Conservation (phyloP, 2,329 filamentous ascomycete genomes). For the Clonostachys rosea region DNA sequence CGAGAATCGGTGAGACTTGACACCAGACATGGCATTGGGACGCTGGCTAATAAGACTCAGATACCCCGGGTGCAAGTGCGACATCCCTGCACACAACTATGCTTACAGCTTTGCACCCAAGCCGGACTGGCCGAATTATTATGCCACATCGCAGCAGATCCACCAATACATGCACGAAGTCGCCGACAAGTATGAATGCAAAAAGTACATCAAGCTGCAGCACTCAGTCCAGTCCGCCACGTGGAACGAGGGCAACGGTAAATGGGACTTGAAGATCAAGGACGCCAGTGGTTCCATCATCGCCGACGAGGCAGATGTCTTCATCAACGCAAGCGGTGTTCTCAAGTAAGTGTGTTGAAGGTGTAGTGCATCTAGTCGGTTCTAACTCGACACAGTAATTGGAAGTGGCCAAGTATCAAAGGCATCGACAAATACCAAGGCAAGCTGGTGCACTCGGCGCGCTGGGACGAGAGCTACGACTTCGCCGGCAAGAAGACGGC, state of each 20-base stretch:
- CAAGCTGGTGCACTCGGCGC: constrained; percentile 44
- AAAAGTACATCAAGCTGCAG: constrained; percentile 44
- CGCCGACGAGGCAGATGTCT: constrained; percentile 5
- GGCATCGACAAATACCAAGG: constrained; percentile 40
- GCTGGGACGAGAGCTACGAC: constrained; percentile 44
- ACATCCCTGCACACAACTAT: constrained; percentile 6
- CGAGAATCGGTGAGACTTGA: not conserved
- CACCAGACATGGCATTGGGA: too few relatives aligned
- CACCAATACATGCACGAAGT: constrained; percentile 33
- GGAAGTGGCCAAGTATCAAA: constrained; percentile 46
- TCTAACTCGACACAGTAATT: constrained; percentile 11
- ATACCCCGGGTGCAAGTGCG: constrained; percentile 4
- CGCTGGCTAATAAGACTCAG: not conserved
- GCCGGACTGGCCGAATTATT: constrained; percentile 7
- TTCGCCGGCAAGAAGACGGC: constrained; percentile 44
- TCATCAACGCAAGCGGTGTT: constrained; percentile 6
- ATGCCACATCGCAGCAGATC: constrained; percentile 6
- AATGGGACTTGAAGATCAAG: constrained; percentile 4
- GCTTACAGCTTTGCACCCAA: constrained; percentile 8
- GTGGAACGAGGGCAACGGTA: constrained; percentile 2
- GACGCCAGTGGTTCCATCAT: constrained; percentile 1
- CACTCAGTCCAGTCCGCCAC: constrained; percentile 16
- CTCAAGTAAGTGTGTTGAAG: constrained; percentile 5
- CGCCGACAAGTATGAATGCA: constrained; percentile 56
- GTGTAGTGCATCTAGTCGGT: not conserved